These are phyloP conservation scores for Trifolium subterraneum DNA, from an alignment of 306 rosid genomes.

Conservation along the genomic window DNA sequence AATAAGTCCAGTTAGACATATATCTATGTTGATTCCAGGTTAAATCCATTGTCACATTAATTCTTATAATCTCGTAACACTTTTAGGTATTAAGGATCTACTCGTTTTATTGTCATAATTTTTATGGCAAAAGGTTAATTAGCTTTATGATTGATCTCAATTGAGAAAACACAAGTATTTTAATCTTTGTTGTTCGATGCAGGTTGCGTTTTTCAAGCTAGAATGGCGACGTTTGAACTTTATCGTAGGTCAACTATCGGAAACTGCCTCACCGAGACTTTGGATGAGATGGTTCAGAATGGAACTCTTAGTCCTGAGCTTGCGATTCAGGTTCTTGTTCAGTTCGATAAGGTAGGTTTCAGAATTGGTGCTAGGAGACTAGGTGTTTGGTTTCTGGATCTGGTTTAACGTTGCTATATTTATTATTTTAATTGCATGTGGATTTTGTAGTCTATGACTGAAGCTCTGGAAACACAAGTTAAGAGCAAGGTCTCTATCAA, in stretches of 20 bases:
- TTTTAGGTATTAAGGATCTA: constrained; percentile 20
- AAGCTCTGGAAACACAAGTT: constrained; percentile 88
- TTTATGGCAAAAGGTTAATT: constrained; percentile 6
- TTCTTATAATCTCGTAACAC: neutral
- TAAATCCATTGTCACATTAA: neutral
- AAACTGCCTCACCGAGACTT: constrained; percentile 85
- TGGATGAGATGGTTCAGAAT: constrained; percentile 91
- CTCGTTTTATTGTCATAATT: neutral
- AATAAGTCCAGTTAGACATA: neutral
- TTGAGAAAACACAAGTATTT: neutral
- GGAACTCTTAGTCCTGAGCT: constrained; percentile 91
- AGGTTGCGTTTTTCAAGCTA: constrained; percentile 54
- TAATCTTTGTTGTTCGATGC: constrained; percentile 23
- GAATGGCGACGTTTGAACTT: constrained; percentile 91
- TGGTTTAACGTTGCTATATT: neutral
- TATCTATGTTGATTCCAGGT: constrained; percentile 3
- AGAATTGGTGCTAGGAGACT: neutral
- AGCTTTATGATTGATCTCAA: constrained; percentile 6
- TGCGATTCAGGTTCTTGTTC: constrained; percentile 95
- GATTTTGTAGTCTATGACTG: constrained; percentile 77
- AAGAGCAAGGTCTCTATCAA: constrained; percentile 83
- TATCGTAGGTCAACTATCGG: constrained; percentile 92
- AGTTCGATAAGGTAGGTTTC: constrained; percentile 81
- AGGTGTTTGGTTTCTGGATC: neutral
- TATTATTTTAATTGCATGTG: neutral